Base-by-base conservation (phyloP, 176 grass and related monocot genomes). In the Avena atlantica region DNA sequence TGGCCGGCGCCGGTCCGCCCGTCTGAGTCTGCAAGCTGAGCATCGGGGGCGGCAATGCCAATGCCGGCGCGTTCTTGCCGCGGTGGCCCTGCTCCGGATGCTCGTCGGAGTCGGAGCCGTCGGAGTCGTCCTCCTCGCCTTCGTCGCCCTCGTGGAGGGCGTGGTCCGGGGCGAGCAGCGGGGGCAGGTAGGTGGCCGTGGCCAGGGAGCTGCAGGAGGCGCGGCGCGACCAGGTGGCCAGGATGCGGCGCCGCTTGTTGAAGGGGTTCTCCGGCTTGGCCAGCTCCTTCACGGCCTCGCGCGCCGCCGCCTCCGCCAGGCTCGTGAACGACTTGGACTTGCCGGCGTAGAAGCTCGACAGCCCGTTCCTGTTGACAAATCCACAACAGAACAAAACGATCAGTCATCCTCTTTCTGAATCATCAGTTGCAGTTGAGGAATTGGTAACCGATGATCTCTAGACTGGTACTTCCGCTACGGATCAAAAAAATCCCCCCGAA, bases 261-360 rank as follows among this genome's bases (percentile, higher is more conserved):
- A 91, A 93, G 0, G 95, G 93, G 76, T 95, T 97, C 82, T 97
- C 95, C 24, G 89, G 93, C 85, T 97, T 97, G 25, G 90, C 79
- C 2, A 97, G 89, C 67, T 91, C 95, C 63, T 86, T 91, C 40
- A 83, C 89, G 9, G 74, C 79, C 2, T 74, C 82, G 1, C 67
- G 52, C n/a, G 90, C 69, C 10, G 87, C 83, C 16, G 89, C 86
- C 82, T 95, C 89, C 5, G 87, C 87, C 12, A 97, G 85, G 93
- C 85, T 91, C 0, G 93, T 91, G 91, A 97, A 97, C 0, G 92
- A 97, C 79, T 87, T 95, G 9, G 95, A 95, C 85, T 97, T 97
- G 60, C 95, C 95, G 8, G 89, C 55, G 85, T 91, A 97, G 89
- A 93, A 97, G 85, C 81, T 97, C 4, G 95, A 97, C n/a, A 97